phyloP scores from a whole-genome alignment of 2,329 filamentous ascomycete species.

The Fusarium penzigii region DNA sequence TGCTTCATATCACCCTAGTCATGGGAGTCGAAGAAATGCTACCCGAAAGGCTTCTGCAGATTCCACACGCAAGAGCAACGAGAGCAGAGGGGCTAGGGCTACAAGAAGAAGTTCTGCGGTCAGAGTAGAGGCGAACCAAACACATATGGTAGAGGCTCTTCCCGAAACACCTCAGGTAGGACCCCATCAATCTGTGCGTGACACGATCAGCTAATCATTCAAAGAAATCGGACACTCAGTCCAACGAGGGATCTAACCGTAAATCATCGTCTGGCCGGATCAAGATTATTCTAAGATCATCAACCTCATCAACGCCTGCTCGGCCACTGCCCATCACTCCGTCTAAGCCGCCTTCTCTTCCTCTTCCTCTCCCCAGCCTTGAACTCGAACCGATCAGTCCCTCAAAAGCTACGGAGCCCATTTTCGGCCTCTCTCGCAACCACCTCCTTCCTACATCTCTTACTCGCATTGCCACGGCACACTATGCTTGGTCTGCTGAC shows the following conservation, averaged over 20 bases:
- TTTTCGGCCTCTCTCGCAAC: constrained; percentile 24
- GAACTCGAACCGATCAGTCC: background rate
- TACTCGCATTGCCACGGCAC: constrained; percentile 3
- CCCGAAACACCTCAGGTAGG: background rate
- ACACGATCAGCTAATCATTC: background rate
- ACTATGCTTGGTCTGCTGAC: constrained; percentile 29
- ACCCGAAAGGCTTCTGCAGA: constrained; percentile 1
- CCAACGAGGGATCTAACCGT: background rate
- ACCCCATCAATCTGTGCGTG: background rate
- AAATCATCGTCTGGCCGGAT: constrained; percentile 4
- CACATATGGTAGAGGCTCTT: background rate
- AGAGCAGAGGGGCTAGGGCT: background rate
- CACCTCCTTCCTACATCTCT: constrained; percentile 9
- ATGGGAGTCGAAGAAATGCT: background rate
- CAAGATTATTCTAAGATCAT: constrained; percentile 4
- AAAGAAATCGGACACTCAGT: background rate
- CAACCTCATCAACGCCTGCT: background rate
- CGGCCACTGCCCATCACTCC: background rate
- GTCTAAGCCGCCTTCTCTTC: background rate
- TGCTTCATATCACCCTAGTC: constrained; percentile 14
- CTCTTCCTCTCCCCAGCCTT: background rate
- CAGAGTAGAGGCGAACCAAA: background rate
- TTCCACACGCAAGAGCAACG: constrained; percentile 6
- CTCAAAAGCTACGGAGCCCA: constrained; percentile 11
- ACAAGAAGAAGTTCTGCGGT: background rate